Percentiles rank a stretch among this genome's conserved stretches.
These are phyloP conservation scores for Curvularia lunata DNA, from an alignment of 2,329 filamentous ascomycete species.

Conservation along the genomic window DNA sequence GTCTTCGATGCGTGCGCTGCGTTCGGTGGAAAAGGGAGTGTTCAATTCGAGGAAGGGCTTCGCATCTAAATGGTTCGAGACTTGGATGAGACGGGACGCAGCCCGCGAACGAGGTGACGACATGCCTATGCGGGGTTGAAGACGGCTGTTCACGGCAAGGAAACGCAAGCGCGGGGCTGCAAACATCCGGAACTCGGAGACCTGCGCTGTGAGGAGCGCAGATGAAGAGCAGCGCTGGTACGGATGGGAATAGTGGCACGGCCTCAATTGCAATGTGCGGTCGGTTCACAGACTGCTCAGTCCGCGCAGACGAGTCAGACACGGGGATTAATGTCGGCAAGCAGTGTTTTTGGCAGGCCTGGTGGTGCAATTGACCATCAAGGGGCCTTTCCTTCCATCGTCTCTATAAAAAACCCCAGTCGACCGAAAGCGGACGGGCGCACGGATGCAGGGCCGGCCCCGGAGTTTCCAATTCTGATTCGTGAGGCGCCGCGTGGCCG, in stretches of 20 bases:
- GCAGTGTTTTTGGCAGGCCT: neutral
- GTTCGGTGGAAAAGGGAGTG: constrained; percentile 68
- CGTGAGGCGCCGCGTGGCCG: constrained; percentile 11
- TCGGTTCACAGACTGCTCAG: neutral
- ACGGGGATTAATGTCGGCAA: constrained; percentile 4
- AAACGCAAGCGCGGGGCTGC: constrained; percentile 38
- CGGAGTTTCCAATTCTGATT: constrained; percentile 2
- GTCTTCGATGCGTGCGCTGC: constrained; percentile 59
- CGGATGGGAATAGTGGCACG: constrained; percentile 2
- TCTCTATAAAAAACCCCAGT: constrained; percentile 2
- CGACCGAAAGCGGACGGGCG: constrained; percentile 3
- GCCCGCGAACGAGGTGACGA: constrained; percentile 43
- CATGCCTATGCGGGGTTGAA: constrained; percentile 40
- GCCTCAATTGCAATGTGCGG: constrained; percentile 3
- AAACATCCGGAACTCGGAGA: constrained; percentile 44
- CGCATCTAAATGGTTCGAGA: constrained; percentile 66
- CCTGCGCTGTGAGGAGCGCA: constrained; percentile 11
- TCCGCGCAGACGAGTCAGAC: constrained; percentile 5
- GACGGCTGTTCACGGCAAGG: constrained; percentile 36
- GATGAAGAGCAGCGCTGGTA: constrained; percentile 7
- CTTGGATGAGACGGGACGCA: constrained; percentile 62
- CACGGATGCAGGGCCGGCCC: constrained; percentile 13
- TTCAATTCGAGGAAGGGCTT: constrained; percentile 64
- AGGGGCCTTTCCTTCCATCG: constrained; percentile 7
- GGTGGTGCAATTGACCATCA: constrained; percentile 1